Base-by-base conservation (phyloP, 2,329 filamentous ascomycete genomes). In the Corynespora cassiicola region DNA sequence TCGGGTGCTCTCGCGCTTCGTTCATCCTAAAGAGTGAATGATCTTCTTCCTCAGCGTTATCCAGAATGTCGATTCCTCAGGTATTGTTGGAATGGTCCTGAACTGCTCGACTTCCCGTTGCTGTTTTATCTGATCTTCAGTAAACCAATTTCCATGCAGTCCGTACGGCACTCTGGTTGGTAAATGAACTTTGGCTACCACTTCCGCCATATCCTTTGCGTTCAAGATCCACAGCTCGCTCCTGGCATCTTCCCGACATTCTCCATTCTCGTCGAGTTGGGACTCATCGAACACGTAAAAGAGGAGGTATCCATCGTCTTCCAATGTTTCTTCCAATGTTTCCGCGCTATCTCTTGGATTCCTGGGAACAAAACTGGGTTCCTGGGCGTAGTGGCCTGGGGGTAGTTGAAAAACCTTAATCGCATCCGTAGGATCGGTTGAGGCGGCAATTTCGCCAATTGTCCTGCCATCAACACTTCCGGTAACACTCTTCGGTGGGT, bases 181-280 rank as follows among this genome's bases (percentile, higher is more conserved):
- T 21, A 89, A 65, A 14, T 67, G 64, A 3, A 88, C 73, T 42
- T 72, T 76, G 5, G 77, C 80, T 3, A 86, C 73, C 0, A 88
- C 70, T 3, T 80, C 72, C 16, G 59, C 71, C 84, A 89, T 88
- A 2, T 72, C 72, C 43, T 60, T 76, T 0, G 84, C 85, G 53
- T 88, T 77, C 19, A 88, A 74, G 10, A 88, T 72, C 85, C 85
- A 89, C 0, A 88, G 68, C 61, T 88, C 84, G 20, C 79, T 84
- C 2, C 65, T 62, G 0, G 70, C 62, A 1, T 52, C 40, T 7
- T 48, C 39, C n/a, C 40, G 52, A 35, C 76, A 80, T 24, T 75
- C 66, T 0, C 77, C 80, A 0, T 65, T 39, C 2, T 65, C 56
- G n/a, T 82, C 73, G 0, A 87, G 68, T 56, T 88, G 84, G 2